Base-by-base conservation (phyloP, 2,329 filamentous ascomycete genomes). In the Xylariaceae sp. region DNA sequence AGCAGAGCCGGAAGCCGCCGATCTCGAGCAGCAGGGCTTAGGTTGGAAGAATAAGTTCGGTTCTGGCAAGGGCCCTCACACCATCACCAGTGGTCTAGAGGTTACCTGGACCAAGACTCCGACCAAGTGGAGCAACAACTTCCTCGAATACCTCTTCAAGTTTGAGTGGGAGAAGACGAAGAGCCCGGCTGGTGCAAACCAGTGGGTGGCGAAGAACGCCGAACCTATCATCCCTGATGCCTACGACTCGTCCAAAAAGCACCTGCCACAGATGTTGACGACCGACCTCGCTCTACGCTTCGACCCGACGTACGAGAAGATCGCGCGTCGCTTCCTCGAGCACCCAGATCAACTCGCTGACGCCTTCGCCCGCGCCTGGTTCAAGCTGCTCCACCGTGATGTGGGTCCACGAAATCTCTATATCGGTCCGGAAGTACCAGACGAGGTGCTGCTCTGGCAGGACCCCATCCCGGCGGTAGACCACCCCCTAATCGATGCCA, bases 331-430 rank as follows among this genome's bases (percentile, higher is more conserved):
- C 66, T 92, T 86, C 82, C 77, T 88, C 45, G 83, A 85, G 63
- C 76, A 92, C 75, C 87, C 87, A 1, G 81, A 89, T 44, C 75
- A 90, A 77, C 81, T 92, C 40, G 81, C 80, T 51, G 85, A 91
- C 58, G 86, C 82, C 7, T 93, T 92, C 68, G 79, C 82, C 20
- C 83, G 84, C 48, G 89, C 89, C 14, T 93, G 89, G 89, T 93
- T 90, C 83, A 92, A 93, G 84, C 82, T 93, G 42, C 79, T 89
- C 32, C 89, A 93, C 77, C 89, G 89, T 76, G 89, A 92, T 71
- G 83, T 93, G 76, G 89, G 89, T 16, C 89, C 89, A 43, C 78
- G 83, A 51, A 71, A 81, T 20, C 88, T 87, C 70, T 92, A 89
- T 79, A 68, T 91, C 45, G 89, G 89, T 26, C 89, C 89, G 1